Conservation (phyloP, 345 rosid genomes). For the Brassica nigra region DNA sequence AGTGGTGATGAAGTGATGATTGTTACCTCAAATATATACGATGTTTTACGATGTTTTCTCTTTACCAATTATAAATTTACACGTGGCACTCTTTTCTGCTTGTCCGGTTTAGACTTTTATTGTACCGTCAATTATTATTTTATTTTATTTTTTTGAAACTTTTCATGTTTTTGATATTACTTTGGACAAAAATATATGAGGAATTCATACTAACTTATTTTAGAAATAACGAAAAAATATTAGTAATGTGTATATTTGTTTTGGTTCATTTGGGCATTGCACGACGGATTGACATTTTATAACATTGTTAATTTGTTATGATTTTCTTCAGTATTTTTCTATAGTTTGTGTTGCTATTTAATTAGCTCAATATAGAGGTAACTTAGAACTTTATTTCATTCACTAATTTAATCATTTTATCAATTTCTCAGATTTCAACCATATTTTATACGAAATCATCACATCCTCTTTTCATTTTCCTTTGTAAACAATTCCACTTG, state of each 20-base stretch:
- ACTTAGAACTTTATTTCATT: too few relatives aligned
- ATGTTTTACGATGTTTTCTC: neutral
- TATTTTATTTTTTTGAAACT: neutral
- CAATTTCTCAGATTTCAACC: neutral
- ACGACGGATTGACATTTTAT: too few relatives aligned
- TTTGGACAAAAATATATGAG: too few relatives aligned
- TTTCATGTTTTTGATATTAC: neutral
- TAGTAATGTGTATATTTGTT: too few relatives aligned
- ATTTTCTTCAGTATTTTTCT: too few relatives aligned
- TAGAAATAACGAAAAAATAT: too few relatives aligned
- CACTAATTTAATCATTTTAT: neutral
- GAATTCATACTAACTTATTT: too few relatives aligned
- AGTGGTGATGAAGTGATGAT: constrained; percentile 28
- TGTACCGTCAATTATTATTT: constrained; percentile 10
- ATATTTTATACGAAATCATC: neutral
- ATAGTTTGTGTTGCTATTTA: too few relatives aligned
- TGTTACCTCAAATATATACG: constrained; percentile 15
- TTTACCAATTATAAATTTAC: neutral
- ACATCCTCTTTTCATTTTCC: neutral
- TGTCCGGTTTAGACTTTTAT: constrained; percentile 5
- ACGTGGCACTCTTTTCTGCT: constrained; percentile 5
- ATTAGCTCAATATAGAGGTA: neutral
- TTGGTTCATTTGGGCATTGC: too few relatives aligned
- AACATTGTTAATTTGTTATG: too few relatives aligned
- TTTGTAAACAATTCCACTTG: too few relatives aligned